Evolutionary conservation across 805 yeast genomes (phyloP), one percentile per base, ranked within the genome.

Genomic region (Candida jianshihensis): DNA sequence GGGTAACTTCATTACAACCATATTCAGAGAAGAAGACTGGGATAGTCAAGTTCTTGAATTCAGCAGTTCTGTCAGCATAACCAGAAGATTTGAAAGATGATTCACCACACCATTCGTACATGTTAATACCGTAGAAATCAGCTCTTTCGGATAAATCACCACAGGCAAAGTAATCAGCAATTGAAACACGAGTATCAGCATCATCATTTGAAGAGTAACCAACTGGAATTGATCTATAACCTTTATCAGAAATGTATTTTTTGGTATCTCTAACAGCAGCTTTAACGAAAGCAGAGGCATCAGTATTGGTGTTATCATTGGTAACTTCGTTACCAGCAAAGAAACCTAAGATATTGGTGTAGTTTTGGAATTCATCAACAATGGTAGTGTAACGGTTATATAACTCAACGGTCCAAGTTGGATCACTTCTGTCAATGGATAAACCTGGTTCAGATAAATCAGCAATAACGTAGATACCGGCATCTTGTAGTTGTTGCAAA

Each of bases 281-380:
- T 61, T 83, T 83, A 46, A 83, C 90, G 56, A 73, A 83, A 26
- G 90, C 81, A 37, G 90, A 82, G 39, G 90, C 80, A 44, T 70
- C 79, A 39, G 89, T 78, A 64, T 79, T 81, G 48, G 73, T 56
- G 22, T 56, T 57, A 49, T 74, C 70, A 62, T 82, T 81, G 53
- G 87, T 72, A 44, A 83, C 90, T 70, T 83, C 90, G 56, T 83
- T 83, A 70, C 90, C 90, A 33, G 90, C 90, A 59, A 82, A 82
- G 71, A 82, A 83, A 51, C 92, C 92, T 47, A 83, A 66, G 35
- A 81, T 70, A 59, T 82, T 83, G 52, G 84, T 71, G 61, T 81
- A 82, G 56, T 72, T 68, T 40, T 73, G 73, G 70, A 83, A 76
- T 51, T 61, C 58, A 56, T 83, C 90, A 48, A 83, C 76, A 35